These are phyloP conservation scores for Pythium biforme DNA, from an alignment of 352 stramenopile genomes.

Conservation along the genomic window DNA sequence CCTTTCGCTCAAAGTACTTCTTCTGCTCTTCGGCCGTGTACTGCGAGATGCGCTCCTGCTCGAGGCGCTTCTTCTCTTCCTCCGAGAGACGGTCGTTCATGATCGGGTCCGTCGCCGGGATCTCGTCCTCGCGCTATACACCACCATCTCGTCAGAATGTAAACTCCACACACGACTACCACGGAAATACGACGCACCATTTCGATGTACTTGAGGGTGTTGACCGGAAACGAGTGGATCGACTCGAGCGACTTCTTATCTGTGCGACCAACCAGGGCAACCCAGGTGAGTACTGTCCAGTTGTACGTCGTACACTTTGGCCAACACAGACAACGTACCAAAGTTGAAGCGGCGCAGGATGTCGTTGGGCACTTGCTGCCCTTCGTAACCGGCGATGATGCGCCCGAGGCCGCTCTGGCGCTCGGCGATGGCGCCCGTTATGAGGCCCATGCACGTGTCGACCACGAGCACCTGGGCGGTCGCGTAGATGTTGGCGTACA, in stretches of 20 bases:
- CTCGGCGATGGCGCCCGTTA: constrained; percentile 89
- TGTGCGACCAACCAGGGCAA: too few species aligned
- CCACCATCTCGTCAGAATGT: neutral
- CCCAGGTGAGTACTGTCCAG: too few species aligned
- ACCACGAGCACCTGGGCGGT: constrained; percentile 89
- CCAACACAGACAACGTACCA: constrained; percentile 45
- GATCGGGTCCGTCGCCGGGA: constrained; percentile 39
- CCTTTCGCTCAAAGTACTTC: constrained; percentile 79
- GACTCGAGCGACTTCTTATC: constrained; percentile 71
- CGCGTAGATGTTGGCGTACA: constrained; percentile 91
- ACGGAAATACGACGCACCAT: constrained; percentile 14
- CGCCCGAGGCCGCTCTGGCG: constrained; percentile 65
- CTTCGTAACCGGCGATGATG: constrained; percentile 71
- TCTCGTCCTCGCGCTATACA: constrained; percentile 48
- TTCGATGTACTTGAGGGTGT: constrained; percentile 47
- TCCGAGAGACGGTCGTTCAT: constrained; percentile 54
- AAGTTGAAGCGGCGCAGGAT: constrained; percentile 88
- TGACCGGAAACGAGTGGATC: constrained; percentile 76
- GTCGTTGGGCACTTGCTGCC: constrained; percentile 69
- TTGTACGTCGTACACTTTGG: too few species aligned
- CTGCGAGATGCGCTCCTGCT: constrained; percentile 76
- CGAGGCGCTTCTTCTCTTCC: constrained; percentile 59
- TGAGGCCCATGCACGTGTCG: constrained; percentile 92
- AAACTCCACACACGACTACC: neutral
- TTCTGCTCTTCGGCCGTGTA: constrained; percentile 82